Conservation (phyloP, 1,284 basidiomycete genomes). For the Pseudozyma thailandica region DNA sequence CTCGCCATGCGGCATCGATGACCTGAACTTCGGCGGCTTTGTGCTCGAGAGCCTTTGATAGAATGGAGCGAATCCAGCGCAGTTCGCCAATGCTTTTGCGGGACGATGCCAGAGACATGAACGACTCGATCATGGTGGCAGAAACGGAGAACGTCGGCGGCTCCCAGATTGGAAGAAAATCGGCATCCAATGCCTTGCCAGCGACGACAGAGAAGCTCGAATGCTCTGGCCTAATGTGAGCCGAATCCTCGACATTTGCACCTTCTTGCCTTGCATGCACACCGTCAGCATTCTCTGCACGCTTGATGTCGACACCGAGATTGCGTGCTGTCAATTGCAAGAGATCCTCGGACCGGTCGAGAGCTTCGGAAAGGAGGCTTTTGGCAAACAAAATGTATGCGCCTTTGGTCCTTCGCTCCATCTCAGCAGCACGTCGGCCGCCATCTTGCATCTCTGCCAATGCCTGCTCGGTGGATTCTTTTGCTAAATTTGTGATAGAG, state of each 20-base stretch:
- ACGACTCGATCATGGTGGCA: slow-evolving; percentile 40
- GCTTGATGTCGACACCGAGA: slow-evolving; percentile 24
- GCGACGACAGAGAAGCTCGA: slow-evolving; percentile 9
- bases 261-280: neutral
- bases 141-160: slow-evolving; percentile 50
- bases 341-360: slow-evolving; percentile 32
- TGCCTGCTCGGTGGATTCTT: slow-evolving; percentile 37
- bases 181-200: slow-evolving; percentile 31
- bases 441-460: slow-evolving; percentile 46
- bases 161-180: slow-evolving; percentile 47
- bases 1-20: slow-evolving; percentile 37
- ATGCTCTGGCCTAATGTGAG: slow-evolving; percentile 17
- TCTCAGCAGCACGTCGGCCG: slow-evolving; percentile 34
- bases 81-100: slow-evolving; percentile 24
- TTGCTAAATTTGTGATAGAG: slow-evolving; percentile 24
- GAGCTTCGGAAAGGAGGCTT: slow-evolving; percentile 35
- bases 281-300: neutral
- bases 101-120: slow-evolving; percentile 35
- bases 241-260: slow-evolving; percentile 2
- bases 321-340: slow-evolving; percentile 27
- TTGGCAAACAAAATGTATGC: slow-evolving; percentile 42
- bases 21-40: slow-evolving; percentile 36
- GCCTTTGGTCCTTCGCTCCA: slow-evolving; percentile 28
- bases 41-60: slow-evolving; percentile 36
- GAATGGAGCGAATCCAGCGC: slow-evolving; percentile 27